Evolutionary conservation across 768 basidiomycete species (phyloP), one percentile per base, ranked within the genome.

Genomic region (Mycena filopes): DNA sequence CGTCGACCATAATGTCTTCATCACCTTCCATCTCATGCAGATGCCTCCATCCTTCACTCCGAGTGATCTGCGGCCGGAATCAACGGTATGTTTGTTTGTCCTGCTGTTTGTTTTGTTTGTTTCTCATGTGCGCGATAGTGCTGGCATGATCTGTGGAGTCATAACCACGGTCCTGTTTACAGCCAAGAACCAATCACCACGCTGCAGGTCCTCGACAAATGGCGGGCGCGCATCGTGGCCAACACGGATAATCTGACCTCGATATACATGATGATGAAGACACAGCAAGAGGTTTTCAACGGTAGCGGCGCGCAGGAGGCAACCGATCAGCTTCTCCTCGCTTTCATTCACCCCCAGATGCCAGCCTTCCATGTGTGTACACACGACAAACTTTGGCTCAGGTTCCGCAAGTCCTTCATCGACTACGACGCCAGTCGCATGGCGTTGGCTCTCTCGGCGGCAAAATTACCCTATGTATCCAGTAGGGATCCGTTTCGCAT

Each of bases 151-250:
- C 16, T 55, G 18, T 55, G 54, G 54, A 55, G 54, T 41, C 28
- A 20, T 4, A 46, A 4, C 29, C 43, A 57, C 12, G 55, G 55
- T 23, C 57, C 57, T 13, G 57, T 59, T 8, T 59, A 59, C 26
- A 49, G 47, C n/a, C 57, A 38, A 20, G 57, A 59, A 25, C 57
- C 57, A 10, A 47, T 40, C 3, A 26, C 47, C 0, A 49, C 46
- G 3, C 3, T 59, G 11, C 4, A 20, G 23, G 57, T 36, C 18
- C 9, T 59, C 3, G 20, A 41, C 1, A 38, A 26, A 13, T 59
- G 57, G 57, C 48, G 47, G 0, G 7, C 3, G 4, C n/a, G 29
- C 6, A 58, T 58, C 7, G 3, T 38, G 8, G 6, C 15, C 16
- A 18, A 20, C 16, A 8, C 21, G 1, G 23, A 25, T 4, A 16